Conservation (phyloP, 2,329 filamentous ascomycete genomes). For the Ustulina deusta region DNA sequence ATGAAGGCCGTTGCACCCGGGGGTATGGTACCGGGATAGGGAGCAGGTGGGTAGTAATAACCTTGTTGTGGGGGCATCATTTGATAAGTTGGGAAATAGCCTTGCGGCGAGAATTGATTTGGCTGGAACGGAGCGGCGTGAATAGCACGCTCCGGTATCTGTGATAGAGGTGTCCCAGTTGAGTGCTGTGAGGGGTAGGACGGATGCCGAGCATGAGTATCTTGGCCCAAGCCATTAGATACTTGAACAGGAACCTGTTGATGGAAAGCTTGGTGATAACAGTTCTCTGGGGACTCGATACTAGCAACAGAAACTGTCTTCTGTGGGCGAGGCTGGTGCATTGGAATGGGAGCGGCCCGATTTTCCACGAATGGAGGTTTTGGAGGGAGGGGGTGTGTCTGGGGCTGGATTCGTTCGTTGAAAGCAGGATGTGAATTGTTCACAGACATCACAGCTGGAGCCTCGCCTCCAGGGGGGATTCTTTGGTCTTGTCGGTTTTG, state of each 20-base stretch:
- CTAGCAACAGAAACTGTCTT: slow-evolving; percentile 93
- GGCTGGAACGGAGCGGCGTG: slow-evolving; percentile 92
- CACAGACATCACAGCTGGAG: slow-evolving; percentile 40
- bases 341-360: slow-evolving; percentile 68
- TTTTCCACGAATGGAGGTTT: slow-evolving; percentile 70
- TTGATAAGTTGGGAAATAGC: slow-evolving; percentile 71
- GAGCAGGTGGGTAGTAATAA: slow-evolving; percentile 75
- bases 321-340: slow-evolving; percentile 95
- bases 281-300: slow-evolving; percentile 82
- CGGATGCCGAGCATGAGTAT: slow-evolving; percentile 73
- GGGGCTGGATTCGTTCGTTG: slow-evolving; percentile 67
- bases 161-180: slow-evolving; percentile 84
- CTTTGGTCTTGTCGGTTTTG: slow-evolving; percentile 55
- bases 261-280: slow-evolving; percentile 87
- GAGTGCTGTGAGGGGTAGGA: slow-evolving; percentile 79
- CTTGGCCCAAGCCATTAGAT: slow-evolving; percentile 65
- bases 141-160: slow-evolving; percentile 92
- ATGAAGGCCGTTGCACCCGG: slow-evolving; percentile 68
- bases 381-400: slow-evolving; percentile 69
- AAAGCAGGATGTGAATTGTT: slow-evolving; percentile 55
- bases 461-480: slow-evolving; percentile 44
- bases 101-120: slow-evolving; percentile 70
- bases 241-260: slow-evolving; percentile 90
- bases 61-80: slow-evolving; percentile 69
- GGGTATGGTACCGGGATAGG: slow-evolving; percentile 52